Percentiles rank a stretch among this genome's conserved stretches.
Conservation (phyloP, 2,329 filamentous ascomycete species). For the Tolypocladium tropicale region DNA sequence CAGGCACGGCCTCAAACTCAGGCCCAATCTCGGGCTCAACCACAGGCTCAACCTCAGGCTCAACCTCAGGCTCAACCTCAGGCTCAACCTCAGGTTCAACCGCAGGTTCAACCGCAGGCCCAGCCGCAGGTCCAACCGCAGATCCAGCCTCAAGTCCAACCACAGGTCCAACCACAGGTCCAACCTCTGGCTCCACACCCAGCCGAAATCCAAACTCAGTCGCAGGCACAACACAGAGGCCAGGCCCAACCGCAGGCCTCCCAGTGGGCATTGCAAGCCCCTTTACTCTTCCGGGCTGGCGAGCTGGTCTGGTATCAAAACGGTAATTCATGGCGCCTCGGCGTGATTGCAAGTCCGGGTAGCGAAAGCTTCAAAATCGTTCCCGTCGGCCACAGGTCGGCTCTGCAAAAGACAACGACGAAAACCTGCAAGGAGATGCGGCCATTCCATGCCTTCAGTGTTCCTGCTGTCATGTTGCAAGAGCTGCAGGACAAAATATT, state of each 20-base stretch:
- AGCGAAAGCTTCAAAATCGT: constrained; percentile 24
- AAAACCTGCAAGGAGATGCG: constrained; percentile 32
- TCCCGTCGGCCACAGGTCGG: constrained; percentile 28
- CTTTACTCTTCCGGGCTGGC: constrained; percentile 33
- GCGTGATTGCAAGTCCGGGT: constrained; percentile 27
- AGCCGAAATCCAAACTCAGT: constrained; percentile 8
- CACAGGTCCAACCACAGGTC: constrained; percentile 1
- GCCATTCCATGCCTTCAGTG: constrained; percentile 41
- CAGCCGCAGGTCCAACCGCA: not conserved
- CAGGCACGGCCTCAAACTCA: constrained; percentile 2
- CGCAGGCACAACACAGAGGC: constrained; percentile 10
- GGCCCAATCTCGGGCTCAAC: not conserved
- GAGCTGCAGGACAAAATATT: constrained; percentile 29
- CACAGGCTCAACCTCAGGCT: constrained; percentile 2
- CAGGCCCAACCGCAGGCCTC: constrained; percentile 8
- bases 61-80: constrained; percentile 1
- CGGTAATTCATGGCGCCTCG: constrained; percentile 35
- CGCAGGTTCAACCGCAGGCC: constrained; percentile 3
- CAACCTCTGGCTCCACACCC: constrained; percentile 3
- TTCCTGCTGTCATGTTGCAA: constrained; percentile 29
- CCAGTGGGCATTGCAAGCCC: constrained; percentile 22
- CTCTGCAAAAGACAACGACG: constrained; percentile 25
- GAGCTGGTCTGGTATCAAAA: constrained; percentile 42
- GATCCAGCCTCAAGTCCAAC: not conserved
- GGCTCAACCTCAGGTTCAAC: constrained; percentile 1